These are phyloP conservation scores for Russula foetens DNA, from an alignment of 768 basidiomycete species.

Conservation along the genomic window DNA sequence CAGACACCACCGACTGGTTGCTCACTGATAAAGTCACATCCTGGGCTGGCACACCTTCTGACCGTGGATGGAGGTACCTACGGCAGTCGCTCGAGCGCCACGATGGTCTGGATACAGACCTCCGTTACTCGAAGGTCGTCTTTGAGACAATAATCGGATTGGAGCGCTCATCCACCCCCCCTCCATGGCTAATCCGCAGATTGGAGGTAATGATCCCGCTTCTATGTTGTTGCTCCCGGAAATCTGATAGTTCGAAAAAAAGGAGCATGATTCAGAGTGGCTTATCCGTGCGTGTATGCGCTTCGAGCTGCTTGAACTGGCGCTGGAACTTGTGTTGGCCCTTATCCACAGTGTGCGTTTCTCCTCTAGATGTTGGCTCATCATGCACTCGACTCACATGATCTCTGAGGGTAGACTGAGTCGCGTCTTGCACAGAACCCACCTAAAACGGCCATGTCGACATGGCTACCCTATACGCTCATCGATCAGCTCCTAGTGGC, in stretches of 20 bases:
- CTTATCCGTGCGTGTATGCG: conserved; percentile 72
- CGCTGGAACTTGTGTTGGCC: conserved; percentile 62
- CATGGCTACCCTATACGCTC: conserved; percentile 79
- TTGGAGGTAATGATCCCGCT: conserved; percentile 46
- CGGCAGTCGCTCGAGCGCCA: conserved; percentile 71
- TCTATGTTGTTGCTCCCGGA: not conserved
- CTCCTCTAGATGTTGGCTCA: not conserved
- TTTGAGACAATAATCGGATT: conserved; percentile 69
- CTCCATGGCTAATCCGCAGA: conserved; percentile 75
- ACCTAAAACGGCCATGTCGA: conserved; percentile 47
- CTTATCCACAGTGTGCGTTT: conserved; percentile 62
- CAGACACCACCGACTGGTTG: conserved; percentile 75
- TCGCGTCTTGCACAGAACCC: conserved; percentile 42
- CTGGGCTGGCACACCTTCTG: conserved; percentile 75
- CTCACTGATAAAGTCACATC: conserved; percentile 70
- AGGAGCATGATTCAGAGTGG: conserved; percentile 75
- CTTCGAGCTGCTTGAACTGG: conserved; percentile 72
- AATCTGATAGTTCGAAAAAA: not conserved
- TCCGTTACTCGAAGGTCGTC: conserved; percentile 65
- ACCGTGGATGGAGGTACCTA: conserved; percentile 85
- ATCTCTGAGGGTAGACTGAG: conserved; percentile 38
- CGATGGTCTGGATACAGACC: conserved; percentile 64
- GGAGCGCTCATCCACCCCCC: conserved; percentile 54
- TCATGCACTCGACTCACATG: not conserved
- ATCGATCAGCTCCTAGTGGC: conserved; percentile 76